Evolutionary conservation across 495 filamentous ascomycete genomes (phyloP).

Genomic region (Coniosporium apollinis): DNA sequence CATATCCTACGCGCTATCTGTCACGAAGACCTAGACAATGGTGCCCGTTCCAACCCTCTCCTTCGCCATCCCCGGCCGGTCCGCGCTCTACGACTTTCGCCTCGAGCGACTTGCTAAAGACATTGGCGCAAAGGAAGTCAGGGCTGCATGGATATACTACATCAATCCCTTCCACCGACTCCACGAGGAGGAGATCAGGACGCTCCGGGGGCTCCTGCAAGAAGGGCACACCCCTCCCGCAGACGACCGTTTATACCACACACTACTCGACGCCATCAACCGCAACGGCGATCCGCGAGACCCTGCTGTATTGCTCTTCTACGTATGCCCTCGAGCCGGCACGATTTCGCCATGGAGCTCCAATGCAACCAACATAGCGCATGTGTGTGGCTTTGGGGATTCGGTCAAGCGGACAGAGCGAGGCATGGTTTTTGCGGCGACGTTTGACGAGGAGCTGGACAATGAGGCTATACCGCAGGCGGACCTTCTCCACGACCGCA

Average conservation of each 20-base stretch:
- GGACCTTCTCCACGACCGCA: constrained; percentile 72
- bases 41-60: constrained; percentile 6
- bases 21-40: too few species aligned
- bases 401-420: constrained; percentile 73
- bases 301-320: constrained; percentile 32
- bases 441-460: constrained; percentile 34
- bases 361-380: constrained; percentile 81
- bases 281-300: constrained; percentile 24
- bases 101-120: constrained; percentile 18
- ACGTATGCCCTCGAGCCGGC: constrained; percentile 58
- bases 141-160: constrained; percentile 50
- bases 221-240: constrained; percentile 39
- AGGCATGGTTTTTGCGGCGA: constrained; percentile 52
- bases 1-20: too few species aligned
- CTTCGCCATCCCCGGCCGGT: constrained; percentile 20
- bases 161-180: constrained; percentile 24
- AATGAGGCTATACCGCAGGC: constrained; percentile 38
- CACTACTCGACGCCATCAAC: constrained; percentile 19
- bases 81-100: constrained; percentile 25
- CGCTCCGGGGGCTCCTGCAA: constrained; percentile 42
- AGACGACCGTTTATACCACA: constrained; percentile 16
- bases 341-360: constrained; percentile 97
- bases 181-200: constrained; percentile 23
- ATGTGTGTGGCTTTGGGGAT: constrained; percentile 69
- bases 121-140: constrained; percentile 37